Percentiles rank a stretch among this genome's conserved stretches.
phyloP scores from a whole-genome alignment of 768 basidiomycete species.

The Kwoniella sp. region DNA sequence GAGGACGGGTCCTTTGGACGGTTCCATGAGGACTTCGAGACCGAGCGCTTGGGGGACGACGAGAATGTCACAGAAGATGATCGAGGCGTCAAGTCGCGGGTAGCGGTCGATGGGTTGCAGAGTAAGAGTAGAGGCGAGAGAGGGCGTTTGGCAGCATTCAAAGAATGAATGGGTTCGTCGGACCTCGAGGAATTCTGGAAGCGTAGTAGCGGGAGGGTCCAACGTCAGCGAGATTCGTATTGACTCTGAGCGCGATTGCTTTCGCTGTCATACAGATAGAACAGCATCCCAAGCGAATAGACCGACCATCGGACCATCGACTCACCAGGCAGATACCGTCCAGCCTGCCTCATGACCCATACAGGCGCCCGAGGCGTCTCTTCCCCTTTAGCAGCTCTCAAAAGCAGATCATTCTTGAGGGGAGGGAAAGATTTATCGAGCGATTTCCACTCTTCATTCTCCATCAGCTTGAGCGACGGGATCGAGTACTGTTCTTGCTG shows the following conservation, averaged over 20 bases:
- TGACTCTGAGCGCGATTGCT: background rate
- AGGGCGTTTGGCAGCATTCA: slow-evolving; percentile 89
- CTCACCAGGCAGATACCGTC: slow-evolving; percentile 81
- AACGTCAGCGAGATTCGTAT: background rate
- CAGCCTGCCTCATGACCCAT: slow-evolving; percentile 98
- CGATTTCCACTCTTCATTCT: slow-evolving; percentile 32
- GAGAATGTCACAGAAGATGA: slow-evolving; percentile 98
- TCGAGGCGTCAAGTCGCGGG: slow-evolving; percentile 84
- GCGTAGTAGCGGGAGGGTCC: background rate
- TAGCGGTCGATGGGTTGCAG: slow-evolving; percentile 91
- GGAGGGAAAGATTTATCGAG: slow-evolving; percentile 35
- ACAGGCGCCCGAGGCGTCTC: slow-evolving; percentile 89
- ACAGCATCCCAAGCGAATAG: too few relatives aligned
- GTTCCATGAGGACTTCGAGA: slow-evolving; percentile 82
- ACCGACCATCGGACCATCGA: too few relatives aligned
- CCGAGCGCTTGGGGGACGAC: slow-evolving; percentile 98
- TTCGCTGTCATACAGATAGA: too few relatives aligned
- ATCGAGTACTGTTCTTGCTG: slow-evolving; percentile 7
- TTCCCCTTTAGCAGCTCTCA: slow-evolving; percentile 87
- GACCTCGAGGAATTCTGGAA: slow-evolving; percentile 80
- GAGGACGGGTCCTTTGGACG: slow-evolving; percentile 74
- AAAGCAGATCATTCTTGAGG: slow-evolving; percentile 79
- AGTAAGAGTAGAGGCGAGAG: slow-evolving; percentile 83
- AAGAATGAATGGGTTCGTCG: slow-evolving; percentile 90
- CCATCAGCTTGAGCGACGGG: slow-evolving; percentile 6